A percentile compares a stretch with the other conserved stretches of the same genome.
These are phyloP conservation scores for Mrakia blollopis DNA, from an alignment of 768 basidiomycete genomes.

Conservation along the genomic window DNA sequence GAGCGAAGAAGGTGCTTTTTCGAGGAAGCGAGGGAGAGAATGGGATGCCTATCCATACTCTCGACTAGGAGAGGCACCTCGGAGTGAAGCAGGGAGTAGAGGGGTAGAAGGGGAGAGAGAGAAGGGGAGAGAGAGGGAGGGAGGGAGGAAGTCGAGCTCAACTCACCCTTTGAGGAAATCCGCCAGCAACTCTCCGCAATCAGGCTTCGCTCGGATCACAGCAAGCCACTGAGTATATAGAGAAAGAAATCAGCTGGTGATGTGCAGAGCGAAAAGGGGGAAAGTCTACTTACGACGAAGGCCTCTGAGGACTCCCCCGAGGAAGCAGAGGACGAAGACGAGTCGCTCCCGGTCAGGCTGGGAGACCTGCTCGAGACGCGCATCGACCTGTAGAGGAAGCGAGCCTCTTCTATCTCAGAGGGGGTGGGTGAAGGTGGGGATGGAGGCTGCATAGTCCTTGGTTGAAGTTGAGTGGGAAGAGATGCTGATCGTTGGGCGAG, in stretches of 20 bases:
- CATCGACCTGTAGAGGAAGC: neutral
- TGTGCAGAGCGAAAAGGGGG: neutral
- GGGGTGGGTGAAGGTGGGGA: neutral
- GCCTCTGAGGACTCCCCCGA: neutral
- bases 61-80: neutral
- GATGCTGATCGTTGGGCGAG: neutral
- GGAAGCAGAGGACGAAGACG: neutral
- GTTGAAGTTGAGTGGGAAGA: neutral
- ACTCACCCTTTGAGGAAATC: constrained; percentile 13
- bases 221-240: neutral
- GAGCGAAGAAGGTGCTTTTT: too few species aligned
- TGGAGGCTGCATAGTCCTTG: neutral
- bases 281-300: neutral
- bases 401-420: neutral
- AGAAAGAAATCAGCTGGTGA: neutral
- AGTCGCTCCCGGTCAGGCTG: too few species aligned
- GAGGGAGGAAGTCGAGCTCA: too few species aligned
- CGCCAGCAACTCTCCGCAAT: neutral
- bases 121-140: neutral
- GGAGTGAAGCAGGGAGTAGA: too few species aligned
- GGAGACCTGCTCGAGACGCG: neutral
- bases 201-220: neutral
- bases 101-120: neutral
- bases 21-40: too few species aligned
- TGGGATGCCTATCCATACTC: too few species aligned